A percentile compares a stretch with the other conserved stretches of the same genome.
Conservation (phyloP, 2,329 filamentous ascomycete species). For the Aspergillus pseudoterreus region DNA sequence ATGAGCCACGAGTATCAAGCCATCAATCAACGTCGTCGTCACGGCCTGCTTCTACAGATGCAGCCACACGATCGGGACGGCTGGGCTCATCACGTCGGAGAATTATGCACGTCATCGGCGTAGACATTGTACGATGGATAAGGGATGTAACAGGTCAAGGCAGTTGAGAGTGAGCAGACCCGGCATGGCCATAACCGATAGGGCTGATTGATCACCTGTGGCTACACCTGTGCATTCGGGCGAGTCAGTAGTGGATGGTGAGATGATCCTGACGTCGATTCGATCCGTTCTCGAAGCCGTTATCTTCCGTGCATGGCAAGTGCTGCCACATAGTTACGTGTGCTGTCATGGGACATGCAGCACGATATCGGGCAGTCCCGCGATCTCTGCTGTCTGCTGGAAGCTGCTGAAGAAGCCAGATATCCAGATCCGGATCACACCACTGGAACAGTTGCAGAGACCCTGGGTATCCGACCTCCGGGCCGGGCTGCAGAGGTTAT, state of each 20-base stretch:
- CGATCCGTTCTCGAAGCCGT: no score
- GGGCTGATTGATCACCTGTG: not conserved
- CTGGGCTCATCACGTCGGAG: not conserved
- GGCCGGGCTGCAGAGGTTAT: constrained; percentile 6
- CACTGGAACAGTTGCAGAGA: constrained; percentile 12
- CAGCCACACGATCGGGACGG: no score
- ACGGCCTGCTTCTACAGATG: no score
- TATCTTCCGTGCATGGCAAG: no score
- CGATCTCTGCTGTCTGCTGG: no score
- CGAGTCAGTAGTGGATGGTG: not conserved
- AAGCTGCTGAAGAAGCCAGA: no score
- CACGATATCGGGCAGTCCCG: not conserved
- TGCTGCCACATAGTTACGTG: no score
- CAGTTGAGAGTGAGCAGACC: not conserved
- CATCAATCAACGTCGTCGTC: no score
- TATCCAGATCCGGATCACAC: constrained; percentile 16
- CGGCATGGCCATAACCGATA: not conserved
- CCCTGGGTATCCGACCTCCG: constrained; percentile 14
- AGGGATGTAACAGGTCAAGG: not conserved
- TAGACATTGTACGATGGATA: not conserved
- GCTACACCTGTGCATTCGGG: not conserved
- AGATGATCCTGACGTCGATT: not conserved
- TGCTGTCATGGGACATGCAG: not conserved
- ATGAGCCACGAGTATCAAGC: no score
- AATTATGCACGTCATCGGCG: not conserved